Evolutionary conservation across 805 yeast genomes (phyloP).

Genomic region (Candida taoyuanica): DNA sequence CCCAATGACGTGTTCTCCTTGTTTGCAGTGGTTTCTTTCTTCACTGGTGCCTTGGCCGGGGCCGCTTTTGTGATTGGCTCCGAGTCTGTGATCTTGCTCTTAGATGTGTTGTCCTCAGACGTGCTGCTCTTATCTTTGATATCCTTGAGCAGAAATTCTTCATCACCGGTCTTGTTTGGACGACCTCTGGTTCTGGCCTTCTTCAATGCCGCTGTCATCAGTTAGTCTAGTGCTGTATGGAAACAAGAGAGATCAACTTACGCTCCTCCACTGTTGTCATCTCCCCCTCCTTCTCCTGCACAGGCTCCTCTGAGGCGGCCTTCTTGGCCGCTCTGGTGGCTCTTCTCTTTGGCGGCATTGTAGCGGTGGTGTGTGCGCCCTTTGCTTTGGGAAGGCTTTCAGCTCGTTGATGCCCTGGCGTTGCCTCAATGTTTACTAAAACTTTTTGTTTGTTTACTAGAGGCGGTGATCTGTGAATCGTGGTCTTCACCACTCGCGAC

Average conservation of each 20-base stretch:
- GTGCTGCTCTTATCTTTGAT: not conserved
- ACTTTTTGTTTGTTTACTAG: too few relatives aligned
- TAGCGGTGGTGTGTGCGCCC: too few relatives aligned
- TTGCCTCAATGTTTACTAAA: too few relatives aligned
- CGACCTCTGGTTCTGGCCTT: not conserved
- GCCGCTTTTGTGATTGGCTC: not conserved
- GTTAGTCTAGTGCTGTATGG: not conserved
- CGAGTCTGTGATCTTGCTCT: not conserved
- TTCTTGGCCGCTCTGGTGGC: conserved; percentile 19
- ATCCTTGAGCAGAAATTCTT: too few relatives aligned
- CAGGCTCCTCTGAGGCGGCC: conserved; percentile 5
- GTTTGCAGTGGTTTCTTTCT: not conserved
- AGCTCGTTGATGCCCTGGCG: too few relatives aligned
- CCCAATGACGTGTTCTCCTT: not conserved
- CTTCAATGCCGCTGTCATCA: not conserved
- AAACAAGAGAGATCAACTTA: conserved; percentile 1
- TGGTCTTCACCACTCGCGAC: too few relatives aligned
- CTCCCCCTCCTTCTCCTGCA: not conserved
- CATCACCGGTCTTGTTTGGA: not conserved
- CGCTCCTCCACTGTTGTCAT: conserved; percentile 4
- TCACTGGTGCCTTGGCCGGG: not conserved
- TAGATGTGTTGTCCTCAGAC: conserved; percentile 1
- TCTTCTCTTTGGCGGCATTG: conserved; percentile 24
- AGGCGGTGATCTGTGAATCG: too few relatives aligned
- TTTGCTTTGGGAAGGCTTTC: too few relatives aligned